phyloP scores from a whole-genome alignment of 208 protist genomes.

The Crithidia expoeki region DNA sequence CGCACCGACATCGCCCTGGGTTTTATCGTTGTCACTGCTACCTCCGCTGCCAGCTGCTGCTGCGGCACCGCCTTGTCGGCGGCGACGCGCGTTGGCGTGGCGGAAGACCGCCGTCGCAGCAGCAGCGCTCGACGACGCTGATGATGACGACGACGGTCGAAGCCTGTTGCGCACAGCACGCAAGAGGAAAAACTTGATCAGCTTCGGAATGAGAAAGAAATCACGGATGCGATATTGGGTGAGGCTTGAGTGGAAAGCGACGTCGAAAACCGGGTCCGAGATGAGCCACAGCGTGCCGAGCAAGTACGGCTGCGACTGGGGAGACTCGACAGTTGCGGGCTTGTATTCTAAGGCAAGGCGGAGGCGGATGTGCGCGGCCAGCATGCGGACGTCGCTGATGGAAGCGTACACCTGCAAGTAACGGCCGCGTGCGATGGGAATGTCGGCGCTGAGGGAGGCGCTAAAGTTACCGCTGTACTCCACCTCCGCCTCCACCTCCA shows the following conservation, averaged over 20 bases:
- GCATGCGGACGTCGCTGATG: conserved; percentile 54
- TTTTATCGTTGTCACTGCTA: too few species aligned
- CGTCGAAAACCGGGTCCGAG: conserved; percentile 83
- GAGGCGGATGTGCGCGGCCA: conserved; percentile 56
- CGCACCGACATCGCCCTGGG: too few species aligned
- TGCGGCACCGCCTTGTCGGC: not conserved
- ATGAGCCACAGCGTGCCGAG: conserved; percentile 76
- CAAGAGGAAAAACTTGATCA: conserved; percentile 70
- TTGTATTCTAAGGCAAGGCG: conserved; percentile 64
- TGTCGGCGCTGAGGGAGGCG: conserved; percentile 65
- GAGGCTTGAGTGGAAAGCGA: conserved; percentile 66
- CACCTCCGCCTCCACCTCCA: conserved; percentile 82
- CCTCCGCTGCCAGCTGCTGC: conserved; percentile 1
- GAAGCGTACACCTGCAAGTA: conserved; percentile 74
- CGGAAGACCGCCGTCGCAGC: not conserved
- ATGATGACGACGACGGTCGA: conserved; percentile 16
- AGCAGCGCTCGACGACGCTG: not conserved
- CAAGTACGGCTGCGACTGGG: conserved; percentile 63
- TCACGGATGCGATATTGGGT: conserved; percentile 67
- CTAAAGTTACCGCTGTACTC: conserved; percentile 80
- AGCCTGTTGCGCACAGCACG: conserved; percentile 58
- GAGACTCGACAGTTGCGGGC: conserved; percentile 66
- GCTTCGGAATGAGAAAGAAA: conserved; percentile 70
- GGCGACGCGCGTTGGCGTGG: conserved; percentile 9
- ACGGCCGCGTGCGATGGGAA: conserved; percentile 72